phyloP scores from a whole-genome alignment of 2,329 filamentous ascomycete genomes.

The Botrytis squamosa region DNA sequence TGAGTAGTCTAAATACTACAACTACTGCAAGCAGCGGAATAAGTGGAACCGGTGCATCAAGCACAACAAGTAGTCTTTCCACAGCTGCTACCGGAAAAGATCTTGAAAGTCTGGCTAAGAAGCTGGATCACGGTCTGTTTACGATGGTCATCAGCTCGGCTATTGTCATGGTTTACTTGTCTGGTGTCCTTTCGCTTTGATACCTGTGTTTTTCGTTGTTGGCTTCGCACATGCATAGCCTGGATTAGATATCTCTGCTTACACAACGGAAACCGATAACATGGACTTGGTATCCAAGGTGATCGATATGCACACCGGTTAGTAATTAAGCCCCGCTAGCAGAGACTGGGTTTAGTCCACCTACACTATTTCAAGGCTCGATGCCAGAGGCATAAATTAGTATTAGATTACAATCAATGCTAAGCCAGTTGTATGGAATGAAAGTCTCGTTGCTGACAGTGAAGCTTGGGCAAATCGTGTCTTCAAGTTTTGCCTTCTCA shows the following conservation, averaged over 20 bases:
- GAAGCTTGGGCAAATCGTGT: not conserved
- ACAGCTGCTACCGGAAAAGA: not conserved
- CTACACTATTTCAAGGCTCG: not conserved
- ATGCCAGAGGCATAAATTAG: not conserved
- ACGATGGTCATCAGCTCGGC: not conserved
- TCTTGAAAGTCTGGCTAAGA: not conserved
- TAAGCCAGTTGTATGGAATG: not conserved
- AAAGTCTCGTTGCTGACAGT: not conserved
- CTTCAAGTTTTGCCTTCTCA: not conserved
- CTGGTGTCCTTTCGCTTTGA: not conserved
- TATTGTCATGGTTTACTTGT: not conserved
- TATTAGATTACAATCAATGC: not conserved
- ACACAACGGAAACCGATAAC: accelerated
- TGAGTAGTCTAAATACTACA: not conserved
- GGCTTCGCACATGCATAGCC: not conserved
- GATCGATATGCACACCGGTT: not conserved
- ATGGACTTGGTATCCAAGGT: not conserved
- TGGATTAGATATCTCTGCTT: not conserved
- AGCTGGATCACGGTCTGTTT: no score
- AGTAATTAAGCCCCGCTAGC: not conserved
- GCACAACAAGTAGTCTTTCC: not conserved
- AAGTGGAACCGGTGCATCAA: not conserved
- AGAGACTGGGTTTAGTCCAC: not conserved
- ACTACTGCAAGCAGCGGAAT: no score
- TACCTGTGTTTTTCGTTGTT: not conserved